Evolutionary conservation across 1,284 basidiomycete genomes (phyloP).

Genomic region (Papiliotrema nemorosa): DNA sequence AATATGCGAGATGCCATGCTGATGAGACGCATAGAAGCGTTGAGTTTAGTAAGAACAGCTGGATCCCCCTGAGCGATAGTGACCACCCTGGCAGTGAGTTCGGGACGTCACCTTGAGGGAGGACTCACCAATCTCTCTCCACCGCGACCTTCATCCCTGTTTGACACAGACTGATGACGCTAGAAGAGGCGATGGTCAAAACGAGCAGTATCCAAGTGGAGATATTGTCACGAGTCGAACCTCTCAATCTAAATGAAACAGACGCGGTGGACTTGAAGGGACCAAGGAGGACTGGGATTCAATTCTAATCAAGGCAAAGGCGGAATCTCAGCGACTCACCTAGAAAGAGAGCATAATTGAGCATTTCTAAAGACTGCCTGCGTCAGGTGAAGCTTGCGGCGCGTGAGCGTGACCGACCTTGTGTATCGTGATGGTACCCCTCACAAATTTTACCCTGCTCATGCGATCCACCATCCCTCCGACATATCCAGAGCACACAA

Average conservation of each 20-base stretch:
- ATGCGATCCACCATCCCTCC: conserved; percentile 48
- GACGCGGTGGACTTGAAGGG: conserved; percentile 19
- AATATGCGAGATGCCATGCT: neutral
- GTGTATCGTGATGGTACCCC: conserved; percentile 46
- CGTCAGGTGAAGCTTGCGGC: neutral
- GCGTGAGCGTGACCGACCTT: conserved; percentile 29
- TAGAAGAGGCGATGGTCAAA: neutral
- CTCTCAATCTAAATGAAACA: conserved; percentile 22
- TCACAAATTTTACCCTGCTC: conserved; percentile 32
- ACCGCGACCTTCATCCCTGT: conserved; percentile 1
- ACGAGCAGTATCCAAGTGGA: neutral
- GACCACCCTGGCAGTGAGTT: neutral
- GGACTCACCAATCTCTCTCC: conserved; percentile 3
- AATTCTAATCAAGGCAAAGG: neutral
- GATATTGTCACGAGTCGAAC: neutral
- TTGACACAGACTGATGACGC: neutral
- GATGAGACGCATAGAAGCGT: neutral
- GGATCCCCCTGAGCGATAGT: neutral
- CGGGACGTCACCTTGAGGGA: neutral
- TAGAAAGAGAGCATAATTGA: conserved; percentile 1
- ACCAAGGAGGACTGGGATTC: conserved; percentile 39
- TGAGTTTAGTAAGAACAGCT: neutral
- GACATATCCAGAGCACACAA: conserved; percentile 46
- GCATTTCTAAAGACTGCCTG: conserved; percentile 35
- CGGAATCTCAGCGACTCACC: neutral